Base-by-base conservation (phyloP, 768 basidiomycete species). In the Termitomyces bulborhizus region DNA sequence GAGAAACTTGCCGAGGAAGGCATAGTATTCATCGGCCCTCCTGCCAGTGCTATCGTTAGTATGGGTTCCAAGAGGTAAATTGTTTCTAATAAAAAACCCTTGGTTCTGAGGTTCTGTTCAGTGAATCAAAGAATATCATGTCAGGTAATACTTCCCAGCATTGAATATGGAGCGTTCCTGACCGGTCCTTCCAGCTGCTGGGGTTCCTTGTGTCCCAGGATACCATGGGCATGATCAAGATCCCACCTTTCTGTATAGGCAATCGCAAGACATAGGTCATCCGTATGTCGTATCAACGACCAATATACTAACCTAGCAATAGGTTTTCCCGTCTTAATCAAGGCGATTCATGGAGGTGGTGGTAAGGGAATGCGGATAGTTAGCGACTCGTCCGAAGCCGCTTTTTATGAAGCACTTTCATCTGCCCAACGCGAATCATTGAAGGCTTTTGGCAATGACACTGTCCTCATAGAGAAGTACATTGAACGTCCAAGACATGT, bases 61-160 rank as follows among this genome's bases (percentile, higher is more conserved):
- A 98, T 97, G 95, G 95, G 94, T 1, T 94, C 91, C 0, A 97
- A 98, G 76, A 92, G 93, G 89, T 90, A 31, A 5, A 72, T 57
- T 9, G 26, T 16, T 37, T 44, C 21, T 34, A 29, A 5, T 27
- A 21, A 26, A 8, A 21, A 29, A 32, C 18, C 8, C 53, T 27
- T 44, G 42, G 32, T 39, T 46, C 26, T 34, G 16, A 55, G 16
- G 11, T 29, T 31, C 18, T 51, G 12, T 15, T n/a, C 55, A 90
- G 92, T 54, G 93, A 95, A 76, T 94, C 92, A 39, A 98, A 98
- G 75, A 93, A 90, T 56, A 96, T 96, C 64, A 95, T 96, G 93
- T 79, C 80, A 16, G 76, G 88, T 89, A 71, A 78, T 59, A 29
- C 7, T 50, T 42, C 4, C 15, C 46, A 43, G 18, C 13, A 51